Evolutionary conservation across 176 grass and related monocot species (phyloP).

Genomic region (Paspalum vaginatum): DNA sequence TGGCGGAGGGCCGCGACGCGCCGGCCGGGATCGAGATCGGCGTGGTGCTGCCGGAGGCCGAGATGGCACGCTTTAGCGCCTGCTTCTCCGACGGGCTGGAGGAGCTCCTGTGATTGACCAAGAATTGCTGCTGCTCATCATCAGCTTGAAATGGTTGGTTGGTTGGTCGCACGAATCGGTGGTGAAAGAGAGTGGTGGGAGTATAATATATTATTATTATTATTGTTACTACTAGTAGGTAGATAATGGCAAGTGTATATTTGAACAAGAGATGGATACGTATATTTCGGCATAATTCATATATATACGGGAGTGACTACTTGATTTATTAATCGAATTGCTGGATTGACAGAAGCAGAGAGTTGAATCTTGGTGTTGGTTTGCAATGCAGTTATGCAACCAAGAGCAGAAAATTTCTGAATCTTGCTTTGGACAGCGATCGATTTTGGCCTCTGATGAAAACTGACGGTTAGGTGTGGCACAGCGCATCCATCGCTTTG

Average conservation of each 20-base stretch:
- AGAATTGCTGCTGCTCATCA: too few species aligned
- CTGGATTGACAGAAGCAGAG: neutral
- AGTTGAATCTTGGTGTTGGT: neutral
- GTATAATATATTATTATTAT: too few species aligned
- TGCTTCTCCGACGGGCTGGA: constrained; percentile 55
- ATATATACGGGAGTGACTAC: neutral
- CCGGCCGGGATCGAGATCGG: constrained; percentile 81
- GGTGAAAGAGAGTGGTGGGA: neutral
- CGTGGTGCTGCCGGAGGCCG: constrained; percentile 65
- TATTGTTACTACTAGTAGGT: too few species aligned
- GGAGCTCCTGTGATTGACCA: constrained; percentile 34
- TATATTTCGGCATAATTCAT: neutral
- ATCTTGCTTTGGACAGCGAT: neutral
- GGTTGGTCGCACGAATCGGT: too few species aligned
- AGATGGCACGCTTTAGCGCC: constrained; percentile 62
- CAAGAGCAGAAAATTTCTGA: neutral
- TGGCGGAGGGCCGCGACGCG: constrained; percentile 68
- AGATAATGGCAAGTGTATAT: constrained; percentile 27
- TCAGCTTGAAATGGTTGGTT: too few species aligned
- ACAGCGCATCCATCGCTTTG: too few species aligned
- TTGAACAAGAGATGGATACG: constrained; percentile 2
- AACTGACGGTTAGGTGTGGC: neutral
- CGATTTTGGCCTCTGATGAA: neutral
- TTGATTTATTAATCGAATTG: neutral
- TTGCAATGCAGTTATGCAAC: neutral